Percentiles rank a stretch among this genome's conserved stretches.
These are phyloP conservation scores for Fraxinus velutina DNA, from an alignment of 305 asterid genomes.

Conservation along the genomic window DNA sequence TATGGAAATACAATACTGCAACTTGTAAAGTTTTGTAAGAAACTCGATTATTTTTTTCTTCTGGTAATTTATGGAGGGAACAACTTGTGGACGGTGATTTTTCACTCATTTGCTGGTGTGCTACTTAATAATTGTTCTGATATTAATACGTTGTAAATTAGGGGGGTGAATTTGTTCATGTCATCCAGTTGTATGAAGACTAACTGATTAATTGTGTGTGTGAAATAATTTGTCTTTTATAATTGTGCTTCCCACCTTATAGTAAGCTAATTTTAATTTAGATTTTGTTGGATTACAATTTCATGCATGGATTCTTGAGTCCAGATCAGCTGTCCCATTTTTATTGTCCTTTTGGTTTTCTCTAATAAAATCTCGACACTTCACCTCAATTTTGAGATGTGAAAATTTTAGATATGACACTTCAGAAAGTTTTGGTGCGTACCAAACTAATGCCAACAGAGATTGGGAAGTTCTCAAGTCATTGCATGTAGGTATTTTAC, in stretches of 20 bases:
- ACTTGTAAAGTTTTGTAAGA: constrained; percentile 32
- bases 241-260: background rate
- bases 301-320: background rate
- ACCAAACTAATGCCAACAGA: background rate
- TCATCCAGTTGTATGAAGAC: constrained; percentile 21
- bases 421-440: background rate
- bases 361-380: background rate
- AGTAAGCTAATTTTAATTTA: background rate
- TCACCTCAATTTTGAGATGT: background rate
- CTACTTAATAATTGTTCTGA: constrained; percentile 23
- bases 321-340: background rate
- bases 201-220: background rate
- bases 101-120: constrained; percentile 19
- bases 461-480: background rate
- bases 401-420: background rate
- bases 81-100: constrained; percentile 21
- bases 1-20: constrained; percentile 21
- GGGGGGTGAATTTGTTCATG: constrained; percentile 1
- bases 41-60: constrained; percentile 6
- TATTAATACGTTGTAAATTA: constrained; percentile 18
- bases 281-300: background rate
- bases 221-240: background rate
- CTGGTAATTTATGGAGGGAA: constrained; percentile 17
- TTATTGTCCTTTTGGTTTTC: background rate
- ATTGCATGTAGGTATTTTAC: background rate